A percentile compares a stretch with the other conserved stretches of the same genome.
Conservation (phyloP, 2,329 filamentous ascomycete species). For the Cladosporium austrohemisphaericum region DNA sequence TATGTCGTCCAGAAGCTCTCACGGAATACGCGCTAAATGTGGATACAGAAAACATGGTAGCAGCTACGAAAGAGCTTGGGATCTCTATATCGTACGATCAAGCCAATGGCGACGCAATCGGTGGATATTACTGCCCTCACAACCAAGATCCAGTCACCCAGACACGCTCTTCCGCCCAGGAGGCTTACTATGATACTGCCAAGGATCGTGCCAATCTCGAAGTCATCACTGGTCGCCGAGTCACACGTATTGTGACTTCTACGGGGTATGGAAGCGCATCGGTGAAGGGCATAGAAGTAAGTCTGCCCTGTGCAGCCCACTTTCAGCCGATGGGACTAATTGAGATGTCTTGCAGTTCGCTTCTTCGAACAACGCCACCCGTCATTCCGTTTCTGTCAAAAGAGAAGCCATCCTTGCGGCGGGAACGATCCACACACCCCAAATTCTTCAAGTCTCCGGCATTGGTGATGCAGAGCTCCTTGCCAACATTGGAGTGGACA, state of each 20-base stretch:
- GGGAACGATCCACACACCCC: conserved; percentile 39
- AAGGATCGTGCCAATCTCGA: conserved; percentile 29
- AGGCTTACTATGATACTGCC: conserved; percentile 32
- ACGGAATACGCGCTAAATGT: not conserved
- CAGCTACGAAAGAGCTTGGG: conserved; percentile 2
- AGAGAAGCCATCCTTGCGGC: conserved; percentile 41
- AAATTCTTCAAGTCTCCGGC: conserved; percentile 55
- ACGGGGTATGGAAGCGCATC: conserved; percentile 25
- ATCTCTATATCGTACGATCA: conserved; percentile 22
- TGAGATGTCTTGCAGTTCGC: conserved; percentile 20
- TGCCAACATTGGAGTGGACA: conserved; percentile 50
- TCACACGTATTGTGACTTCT: conserved; percentile 29
- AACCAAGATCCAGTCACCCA: conserved; percentile 33
- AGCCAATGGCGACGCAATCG: conserved; percentile 28
- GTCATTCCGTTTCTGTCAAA: conserved; percentile 15
- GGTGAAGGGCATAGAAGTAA: conserved; percentile 3
- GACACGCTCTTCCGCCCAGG: conserved; percentile 34
- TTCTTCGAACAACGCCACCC: not conserved
- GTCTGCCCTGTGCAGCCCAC: not conserved
- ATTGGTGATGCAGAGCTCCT: conserved; percentile 55
- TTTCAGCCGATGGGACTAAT: conserved; percentile 15
- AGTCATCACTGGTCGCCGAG: conserved; percentile 19
- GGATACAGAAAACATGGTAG: not conserved
- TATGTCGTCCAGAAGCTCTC: conserved; percentile 39
- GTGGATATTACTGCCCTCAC: conserved; percentile 36